Evolutionary conservation across 2,329 filamentous ascomycete genomes (phyloP).

Genomic region (Neonectria punicea): DNA sequence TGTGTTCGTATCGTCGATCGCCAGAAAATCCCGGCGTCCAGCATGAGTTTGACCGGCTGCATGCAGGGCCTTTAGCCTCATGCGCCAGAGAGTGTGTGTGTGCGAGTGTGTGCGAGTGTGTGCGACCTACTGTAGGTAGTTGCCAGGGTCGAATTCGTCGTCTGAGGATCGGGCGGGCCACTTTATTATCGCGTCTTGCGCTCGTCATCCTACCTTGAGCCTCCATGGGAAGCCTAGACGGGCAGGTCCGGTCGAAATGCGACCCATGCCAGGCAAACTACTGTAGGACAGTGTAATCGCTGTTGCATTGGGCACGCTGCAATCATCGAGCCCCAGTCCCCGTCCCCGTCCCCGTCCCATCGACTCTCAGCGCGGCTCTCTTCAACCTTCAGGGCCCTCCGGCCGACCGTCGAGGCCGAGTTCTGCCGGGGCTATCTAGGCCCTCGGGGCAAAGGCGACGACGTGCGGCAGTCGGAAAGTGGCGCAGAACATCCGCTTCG

Average conservation of each 20-base stretch:
- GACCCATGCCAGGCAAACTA: not conserved
- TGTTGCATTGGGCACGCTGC: slow-evolving; percentile 13
- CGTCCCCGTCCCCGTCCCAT: slow-evolving; percentile 5
- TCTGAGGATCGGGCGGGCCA: not conserved
- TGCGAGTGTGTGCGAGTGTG: not conserved
- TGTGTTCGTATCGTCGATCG: slow-evolving; percentile 37
- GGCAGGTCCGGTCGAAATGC: slow-evolving; percentile 1
- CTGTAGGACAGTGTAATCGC: not conserved
- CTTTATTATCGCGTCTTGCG: slow-evolving; percentile 6
- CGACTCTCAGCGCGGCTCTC: slow-evolving; percentile 1
- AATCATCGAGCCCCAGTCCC: slow-evolving; percentile 6
- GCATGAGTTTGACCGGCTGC: slow-evolving; percentile 40
- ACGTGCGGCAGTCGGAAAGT: slow-evolving; percentile 86
- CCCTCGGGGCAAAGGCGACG: slow-evolving; percentile 76
- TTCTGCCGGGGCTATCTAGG: slow-evolving; percentile 34
- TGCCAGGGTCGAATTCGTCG: not conserved
- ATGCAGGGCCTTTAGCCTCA: slow-evolving; percentile 22
- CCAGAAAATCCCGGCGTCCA: slow-evolving; percentile 24
- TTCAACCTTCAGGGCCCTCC: slow-evolving; percentile 18
- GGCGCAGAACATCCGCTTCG: slow-evolving; percentile 97
- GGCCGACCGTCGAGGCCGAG: slow-evolving; percentile 31
- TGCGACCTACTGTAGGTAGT: not conserved
- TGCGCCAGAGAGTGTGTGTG: not conserved
- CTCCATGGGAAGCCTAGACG: not conserved
- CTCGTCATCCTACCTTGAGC: not conserved